These are phyloP conservation scores for Moniliella sp. DNA, from an alignment of 1,284 basidiomycete genomes.

Conservation along the genomic window DNA sequence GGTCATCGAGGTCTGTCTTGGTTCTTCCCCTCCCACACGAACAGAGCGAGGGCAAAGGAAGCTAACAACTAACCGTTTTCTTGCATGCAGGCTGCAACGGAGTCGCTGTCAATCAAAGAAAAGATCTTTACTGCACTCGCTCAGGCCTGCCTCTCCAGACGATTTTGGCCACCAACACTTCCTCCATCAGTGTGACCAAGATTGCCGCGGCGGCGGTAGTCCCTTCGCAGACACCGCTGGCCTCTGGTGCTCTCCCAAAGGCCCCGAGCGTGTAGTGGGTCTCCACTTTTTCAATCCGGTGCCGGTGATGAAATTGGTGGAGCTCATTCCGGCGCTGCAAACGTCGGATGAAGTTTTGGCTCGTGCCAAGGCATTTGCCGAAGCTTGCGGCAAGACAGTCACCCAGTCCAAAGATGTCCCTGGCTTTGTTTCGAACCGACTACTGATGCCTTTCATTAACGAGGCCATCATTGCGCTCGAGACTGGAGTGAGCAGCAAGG, in stretches of 20 bases:
- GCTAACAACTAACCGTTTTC: too few species aligned
- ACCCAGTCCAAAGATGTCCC: slow-evolving; percentile 52
- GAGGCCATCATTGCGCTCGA: slow-evolving; percentile 79
- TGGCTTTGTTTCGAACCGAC: slow-evolving; percentile 41
- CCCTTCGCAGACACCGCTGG: slow-evolving; percentile 6
- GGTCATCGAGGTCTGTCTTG: slow-evolving; percentile 77
- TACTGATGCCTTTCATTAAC: slow-evolving; percentile 78
- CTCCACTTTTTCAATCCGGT: slow-evolving; percentile 80
- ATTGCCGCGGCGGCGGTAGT: slow-evolving; percentile 61
- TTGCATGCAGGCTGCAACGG: slow-evolving; percentile 82
- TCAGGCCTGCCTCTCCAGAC: slow-evolving; percentile 48
- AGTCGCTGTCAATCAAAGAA: slow-evolving; percentile 59
- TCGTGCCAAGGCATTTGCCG: slow-evolving; percentile 58
- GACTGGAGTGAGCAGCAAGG: slow-evolving; percentile 69
- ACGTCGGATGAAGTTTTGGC: slow-evolving; percentile 55
- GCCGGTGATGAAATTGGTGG: slow-evolving; percentile 56
- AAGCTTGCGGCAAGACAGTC: slow-evolving; percentile 57
- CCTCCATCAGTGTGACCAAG: slow-evolving; percentile 78
- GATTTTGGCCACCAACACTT: slow-evolving; percentile 79
- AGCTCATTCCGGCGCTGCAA: slow-evolving; percentile 77
- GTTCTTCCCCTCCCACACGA: too few species aligned
- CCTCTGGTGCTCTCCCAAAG: neutral
- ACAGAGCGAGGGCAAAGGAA: too few species aligned
- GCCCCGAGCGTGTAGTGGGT: slow-evolving; percentile 34
- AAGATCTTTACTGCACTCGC: slow-evolving; percentile 55